Evolutionary conservation across 2,329 filamentous ascomycete genomes (phyloP).

Genomic region (Hypoxylon sp.): DNA sequence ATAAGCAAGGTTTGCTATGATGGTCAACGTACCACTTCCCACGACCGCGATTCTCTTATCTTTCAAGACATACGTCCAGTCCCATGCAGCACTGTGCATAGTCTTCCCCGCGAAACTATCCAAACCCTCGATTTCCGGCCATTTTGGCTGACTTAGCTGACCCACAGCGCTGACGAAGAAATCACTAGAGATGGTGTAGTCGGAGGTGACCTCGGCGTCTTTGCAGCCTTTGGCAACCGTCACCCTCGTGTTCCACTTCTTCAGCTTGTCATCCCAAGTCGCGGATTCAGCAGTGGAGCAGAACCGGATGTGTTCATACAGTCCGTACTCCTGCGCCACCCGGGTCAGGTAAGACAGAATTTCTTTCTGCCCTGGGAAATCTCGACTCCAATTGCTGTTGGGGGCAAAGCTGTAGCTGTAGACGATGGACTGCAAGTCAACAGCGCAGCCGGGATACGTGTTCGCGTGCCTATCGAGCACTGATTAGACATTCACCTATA

Average conservation of each 20-base stretch:
- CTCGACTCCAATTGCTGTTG: slow-evolving; percentile 1
- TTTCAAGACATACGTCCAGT: neutral
- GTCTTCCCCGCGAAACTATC: neutral
- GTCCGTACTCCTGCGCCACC: neutral
- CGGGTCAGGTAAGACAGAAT: neutral
- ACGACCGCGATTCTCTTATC: neutral
- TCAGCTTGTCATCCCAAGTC: neutral
- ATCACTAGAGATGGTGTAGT: neutral
- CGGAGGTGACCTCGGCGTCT: neutral
- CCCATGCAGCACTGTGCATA: slow-evolving; percentile 1
- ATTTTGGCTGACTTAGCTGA: neutral
- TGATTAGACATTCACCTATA: neutral
- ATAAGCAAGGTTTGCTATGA: no score
- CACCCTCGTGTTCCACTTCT: slow-evolving; percentile 2
- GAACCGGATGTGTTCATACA: slow-evolving; percentile 1
- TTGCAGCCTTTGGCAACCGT: neutral
- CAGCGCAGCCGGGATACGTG: neutral
- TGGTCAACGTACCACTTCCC: no score
- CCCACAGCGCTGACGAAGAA: slow-evolving; percentile 2
- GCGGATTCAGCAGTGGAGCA: neutral
- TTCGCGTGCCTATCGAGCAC: neutral
- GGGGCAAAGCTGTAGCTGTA: slow-evolving; percentile 5
- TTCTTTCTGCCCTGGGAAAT: neutral
- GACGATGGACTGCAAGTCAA: neutral
- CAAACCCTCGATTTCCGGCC: slow-evolving; percentile 1